Conservation (phyloP, 2,329 filamentous ascomycete genomes). For the Pyricularia grisea region DNA sequence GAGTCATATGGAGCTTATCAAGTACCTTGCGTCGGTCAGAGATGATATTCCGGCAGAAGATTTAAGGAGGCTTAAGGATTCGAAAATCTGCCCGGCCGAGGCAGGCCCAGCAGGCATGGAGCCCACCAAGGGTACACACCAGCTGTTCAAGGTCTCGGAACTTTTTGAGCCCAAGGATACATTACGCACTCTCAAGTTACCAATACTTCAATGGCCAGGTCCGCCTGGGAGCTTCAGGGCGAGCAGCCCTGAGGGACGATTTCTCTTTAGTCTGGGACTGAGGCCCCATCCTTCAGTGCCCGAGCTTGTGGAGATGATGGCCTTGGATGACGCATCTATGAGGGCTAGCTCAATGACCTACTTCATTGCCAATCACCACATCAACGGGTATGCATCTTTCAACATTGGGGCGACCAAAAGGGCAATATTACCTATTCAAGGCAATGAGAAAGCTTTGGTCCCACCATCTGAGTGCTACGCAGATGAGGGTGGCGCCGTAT, state of each 20-base stretch:
- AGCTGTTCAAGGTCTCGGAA: conserved; percentile 64
- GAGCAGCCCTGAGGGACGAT: conserved; percentile 62
- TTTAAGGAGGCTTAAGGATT: conserved; percentile 65
- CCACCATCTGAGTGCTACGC: conserved; percentile 72
- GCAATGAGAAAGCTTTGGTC: conserved; percentile 55
- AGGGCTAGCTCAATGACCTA: conserved; percentile 69
- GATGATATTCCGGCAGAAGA: conserved; percentile 82
- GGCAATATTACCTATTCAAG: conserved; percentile 65
- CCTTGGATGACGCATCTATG: conserved; percentile 45
- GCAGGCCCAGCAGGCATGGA: conserved; percentile 46
- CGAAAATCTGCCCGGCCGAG: conserved; percentile 76
- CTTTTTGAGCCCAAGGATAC: conserved; percentile 71
- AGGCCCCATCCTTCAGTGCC: conserved; percentile 59
- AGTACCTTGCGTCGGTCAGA: conserved; percentile 83
- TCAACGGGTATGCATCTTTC: conserved; percentile 63
- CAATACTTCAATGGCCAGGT: conserved; percentile 75
- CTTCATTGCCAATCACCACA: conserved; percentile 70
- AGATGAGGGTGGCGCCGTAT: conserved; percentile 63
- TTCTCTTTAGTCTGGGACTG: conserved; percentile 66
- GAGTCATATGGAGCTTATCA: conserved; percentile 92
- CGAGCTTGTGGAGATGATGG: conserved; percentile 73
- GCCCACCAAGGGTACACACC: conserved; percentile 36
- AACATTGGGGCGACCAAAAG: conserved; percentile 45
- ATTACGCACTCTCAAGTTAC: conserved; percentile 60
- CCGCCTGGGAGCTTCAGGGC: conserved; percentile 51